Percentiles rank a stretch among this genome's conserved stretches.
Evolutionary conservation across 805 yeast genomes (phyloP).

Genomic region (Kodamaea neixiangensis): DNA sequence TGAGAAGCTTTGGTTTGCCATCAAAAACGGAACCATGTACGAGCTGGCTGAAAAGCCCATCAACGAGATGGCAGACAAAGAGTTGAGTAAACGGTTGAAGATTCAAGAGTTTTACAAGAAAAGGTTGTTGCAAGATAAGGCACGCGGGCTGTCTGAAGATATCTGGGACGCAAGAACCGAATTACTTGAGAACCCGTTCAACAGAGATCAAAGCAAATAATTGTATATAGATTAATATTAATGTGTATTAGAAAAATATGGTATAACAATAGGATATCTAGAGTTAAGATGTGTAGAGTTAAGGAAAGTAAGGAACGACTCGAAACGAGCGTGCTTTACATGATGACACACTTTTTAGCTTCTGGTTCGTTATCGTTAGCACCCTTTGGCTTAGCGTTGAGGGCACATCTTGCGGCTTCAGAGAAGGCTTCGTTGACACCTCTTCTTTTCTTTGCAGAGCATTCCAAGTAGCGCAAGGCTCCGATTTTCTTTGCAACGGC

Average conservation of each 20-base stretch:
- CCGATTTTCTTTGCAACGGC: constrained; percentile 91
- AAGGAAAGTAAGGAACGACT: background rate
- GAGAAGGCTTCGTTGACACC: constrained; percentile 99
- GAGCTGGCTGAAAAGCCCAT: constrained; percentile 35
- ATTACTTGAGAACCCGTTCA: constrained; percentile 21
- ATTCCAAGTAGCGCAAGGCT: constrained; percentile 91
- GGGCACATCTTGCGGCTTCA: constrained; percentile 96
- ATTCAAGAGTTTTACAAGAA: constrained; percentile 73
- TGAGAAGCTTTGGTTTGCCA: constrained; percentile 78
- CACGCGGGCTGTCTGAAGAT: constrained; percentile 78
- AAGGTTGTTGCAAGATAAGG: constrained; percentile 58
- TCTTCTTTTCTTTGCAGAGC: constrained; percentile 93
- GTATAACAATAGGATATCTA: constrained; percentile 3
- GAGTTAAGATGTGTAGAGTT: constrained; percentile 1
- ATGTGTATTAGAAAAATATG: background rate
- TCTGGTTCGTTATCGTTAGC: constrained; percentile 51
- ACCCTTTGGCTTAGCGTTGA: constrained; percentile 85
- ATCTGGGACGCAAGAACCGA: constrained; percentile 63
- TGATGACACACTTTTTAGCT: constrained; percentile 40
- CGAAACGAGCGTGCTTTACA: constrained; percentile 23
- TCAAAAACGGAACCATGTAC: constrained; percentile 48
- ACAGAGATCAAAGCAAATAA: background rate
- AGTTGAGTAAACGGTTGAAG: constrained; percentile 48
- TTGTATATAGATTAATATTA: background rate
- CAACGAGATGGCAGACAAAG: constrained; percentile 35